A percentile compares a stretch with the other conserved stretches of the same genome.
Evolutionary conservation across 768 basidiomycete species (phyloP).

Genomic region (Udeniomyces megalosporus): DNA sequence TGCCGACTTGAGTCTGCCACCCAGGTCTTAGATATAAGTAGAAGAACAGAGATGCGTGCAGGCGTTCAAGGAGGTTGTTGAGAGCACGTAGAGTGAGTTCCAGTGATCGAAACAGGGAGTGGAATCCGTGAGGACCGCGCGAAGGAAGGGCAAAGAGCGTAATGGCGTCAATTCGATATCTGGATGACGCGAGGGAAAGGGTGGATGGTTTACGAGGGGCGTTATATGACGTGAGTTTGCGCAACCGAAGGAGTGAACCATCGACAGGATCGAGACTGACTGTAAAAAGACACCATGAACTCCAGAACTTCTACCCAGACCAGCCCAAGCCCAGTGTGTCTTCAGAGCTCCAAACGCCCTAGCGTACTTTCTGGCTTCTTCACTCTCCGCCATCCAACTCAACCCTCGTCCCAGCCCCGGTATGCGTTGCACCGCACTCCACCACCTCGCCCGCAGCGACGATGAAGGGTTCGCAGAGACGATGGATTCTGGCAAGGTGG

Average conservation of each 20-base stretch:
- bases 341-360: slow-evolving; percentile 47
- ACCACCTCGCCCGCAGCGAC: background rate
- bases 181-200: no score
- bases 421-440: background rate
- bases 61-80: slow-evolving; percentile 86
- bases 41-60: slow-evolving; percentile 97
- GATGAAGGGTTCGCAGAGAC: background rate
- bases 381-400: no score
- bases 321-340: slow-evolving; percentile 15
- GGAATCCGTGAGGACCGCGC: slow-evolving; percentile 83
- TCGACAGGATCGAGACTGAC: background rate
- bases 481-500: background rate
- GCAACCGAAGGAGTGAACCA: no score
- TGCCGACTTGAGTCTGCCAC: slow-evolving; percentile 74
- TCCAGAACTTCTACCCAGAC: slow-evolving; percentile 6
- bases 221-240: no score
- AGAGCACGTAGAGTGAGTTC: slow-evolving; percentile 78
- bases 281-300: slow-evolving; percentile 15
- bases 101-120: slow-evolving; percentile 68
- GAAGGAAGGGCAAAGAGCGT: slow-evolving; percentile 81
- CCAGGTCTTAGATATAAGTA: slow-evolving; percentile 55
- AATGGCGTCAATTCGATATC: slow-evolving; percentile 86
- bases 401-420: no score
- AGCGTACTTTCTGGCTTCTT: slow-evolving; percentile 17
- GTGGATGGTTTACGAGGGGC: no score